Base-by-base conservation (phyloP, 2,329 filamentous ascomycete genomes). In the Exophiala sideris region DNA sequence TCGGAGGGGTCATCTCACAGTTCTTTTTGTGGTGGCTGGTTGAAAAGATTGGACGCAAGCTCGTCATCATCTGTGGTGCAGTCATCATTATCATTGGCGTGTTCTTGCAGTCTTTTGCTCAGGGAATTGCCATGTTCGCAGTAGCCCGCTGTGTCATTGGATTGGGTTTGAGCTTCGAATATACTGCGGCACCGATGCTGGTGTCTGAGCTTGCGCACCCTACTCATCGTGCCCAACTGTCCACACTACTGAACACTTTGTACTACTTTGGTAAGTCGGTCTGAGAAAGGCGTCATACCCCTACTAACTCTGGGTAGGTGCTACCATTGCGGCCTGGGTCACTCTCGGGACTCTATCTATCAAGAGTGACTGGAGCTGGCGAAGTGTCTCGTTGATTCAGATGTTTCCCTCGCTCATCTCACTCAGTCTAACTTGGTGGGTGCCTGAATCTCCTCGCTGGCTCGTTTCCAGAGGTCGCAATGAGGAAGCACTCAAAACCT, bases 381-480 rank as follows among this genome's bases (percentile, higher is more conserved):
- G 50, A 14, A 48, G 44, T 12, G 50, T 53, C 4, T 53, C 50
- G 6, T 36, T 53, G 18, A 53, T 53, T n/a, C 50, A 53, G 36
- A 53, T 53, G 50, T 53, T 53, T 45, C 50, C 50, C 1, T 53
- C 50, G 9, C 14, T 53, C 36, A 53, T 53, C 44, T 53, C 50
- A 7, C 44, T 53, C 32, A 35, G 35, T 4, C 50, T 53, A 8
- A 53, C 50, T 2, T 53, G 50, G 50, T 81, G 84, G 67, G 82
- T 87, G 64, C 85, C 84, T 0, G 85, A 88, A 59, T 84, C 81
- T 0, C 84, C 84, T 0, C 76, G 85, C 1, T 87, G 82, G 80
- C 76, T 86, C 38, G 61, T 67, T 39, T 64, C 60, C 20, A 66
- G 64, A 45, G 64, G 64, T 11, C 58, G 62, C 18, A 50, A 61